phyloP scores from a whole-genome alignment of 371 early-diverging fungal species.

The Rhizopus arrhizus region DNA sequence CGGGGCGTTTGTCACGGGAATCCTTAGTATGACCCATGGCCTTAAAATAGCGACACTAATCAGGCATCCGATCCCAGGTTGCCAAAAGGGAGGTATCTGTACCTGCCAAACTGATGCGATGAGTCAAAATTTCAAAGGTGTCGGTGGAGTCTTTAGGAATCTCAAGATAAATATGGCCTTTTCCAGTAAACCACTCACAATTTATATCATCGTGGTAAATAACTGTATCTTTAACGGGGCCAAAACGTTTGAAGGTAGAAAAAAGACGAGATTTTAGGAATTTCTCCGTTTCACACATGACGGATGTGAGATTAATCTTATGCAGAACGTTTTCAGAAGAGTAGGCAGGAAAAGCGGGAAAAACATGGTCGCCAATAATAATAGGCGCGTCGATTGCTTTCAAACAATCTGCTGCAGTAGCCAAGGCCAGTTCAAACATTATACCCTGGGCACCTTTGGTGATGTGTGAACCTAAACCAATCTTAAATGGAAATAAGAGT shows the following conservation, averaged over 20 bases:
- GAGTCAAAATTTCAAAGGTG: not conserved
- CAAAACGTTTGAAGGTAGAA: not conserved
- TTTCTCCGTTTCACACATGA: too few relatives aligned
- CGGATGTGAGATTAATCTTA: too few relatives aligned
- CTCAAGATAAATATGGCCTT: not conserved
- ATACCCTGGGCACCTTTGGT: too few relatives aligned
- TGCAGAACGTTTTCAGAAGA: too few relatives aligned
- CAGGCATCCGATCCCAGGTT: not conserved
- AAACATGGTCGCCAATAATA: too few relatives aligned
- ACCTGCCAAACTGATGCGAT: not conserved
- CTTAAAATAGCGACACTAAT: not conserved
- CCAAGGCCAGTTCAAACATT: too few relatives aligned
- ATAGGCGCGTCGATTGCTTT: too few relatives aligned
- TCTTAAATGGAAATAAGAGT: too few relatives aligned
- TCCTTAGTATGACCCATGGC: not conserved
- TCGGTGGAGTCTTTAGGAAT: not conserved
- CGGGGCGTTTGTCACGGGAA: not conserved
- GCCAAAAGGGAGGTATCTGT: not conserved
- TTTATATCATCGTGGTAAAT: not conserved
- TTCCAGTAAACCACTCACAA: not conserved
- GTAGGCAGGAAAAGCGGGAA: too few relatives aligned
- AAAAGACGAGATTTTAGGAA: too few relatives aligned
- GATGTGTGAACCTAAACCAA: too few relatives aligned
- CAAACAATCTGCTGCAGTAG: too few relatives aligned
- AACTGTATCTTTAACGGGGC: not conserved